Conservation (phyloP, 78 protist species). For the Cavenderia fasciculata region DNA sequence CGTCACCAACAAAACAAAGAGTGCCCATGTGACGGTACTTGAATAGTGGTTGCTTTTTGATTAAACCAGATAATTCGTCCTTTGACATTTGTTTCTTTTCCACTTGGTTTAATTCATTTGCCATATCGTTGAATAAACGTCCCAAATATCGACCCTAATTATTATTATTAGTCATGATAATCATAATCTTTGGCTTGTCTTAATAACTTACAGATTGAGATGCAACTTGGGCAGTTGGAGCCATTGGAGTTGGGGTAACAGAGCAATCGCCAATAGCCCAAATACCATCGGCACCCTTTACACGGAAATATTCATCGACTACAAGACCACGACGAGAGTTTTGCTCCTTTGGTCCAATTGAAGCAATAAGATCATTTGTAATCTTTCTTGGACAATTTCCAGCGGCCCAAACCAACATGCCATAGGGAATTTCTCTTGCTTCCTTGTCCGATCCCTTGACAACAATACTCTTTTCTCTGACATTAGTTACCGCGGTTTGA, state of each 20-base stretch:
- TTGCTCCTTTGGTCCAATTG: conserved; percentile 19
- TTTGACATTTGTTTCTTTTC: neutral
- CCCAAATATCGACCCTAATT: conserved; percentile 64
- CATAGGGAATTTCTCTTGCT: conserved; percentile 17
- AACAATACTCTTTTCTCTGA: neutral
- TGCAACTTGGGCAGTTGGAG: conserved; percentile 72
- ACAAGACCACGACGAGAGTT: conserved; percentile 52
- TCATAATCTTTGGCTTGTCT: too few species aligned
- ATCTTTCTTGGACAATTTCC: conserved; percentile 62
- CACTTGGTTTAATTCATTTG: conserved; percentile 3
- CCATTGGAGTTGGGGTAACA: conserved; percentile 29
- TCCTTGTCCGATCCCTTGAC: neutral
- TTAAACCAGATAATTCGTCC: neutral
- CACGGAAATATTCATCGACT: conserved; percentile 71
- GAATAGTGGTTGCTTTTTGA: conserved; percentile 39
- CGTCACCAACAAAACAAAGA: conserved; percentile 49
- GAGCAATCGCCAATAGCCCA: conserved; percentile 70
- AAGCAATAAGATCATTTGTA: neutral
- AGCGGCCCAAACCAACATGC: conserved; percentile 69
- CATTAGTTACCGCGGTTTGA: conserved; percentile 47
- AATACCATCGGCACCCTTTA: conserved; percentile 61
- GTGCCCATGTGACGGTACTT: conserved; percentile 67
- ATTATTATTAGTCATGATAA: too few species aligned
- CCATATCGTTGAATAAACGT: conserved; percentile 48
- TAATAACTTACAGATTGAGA: too few species aligned